Base-by-base conservation (phyloP, 768 basidiomycete species). In the Psilocybe cubensis region DNA sequence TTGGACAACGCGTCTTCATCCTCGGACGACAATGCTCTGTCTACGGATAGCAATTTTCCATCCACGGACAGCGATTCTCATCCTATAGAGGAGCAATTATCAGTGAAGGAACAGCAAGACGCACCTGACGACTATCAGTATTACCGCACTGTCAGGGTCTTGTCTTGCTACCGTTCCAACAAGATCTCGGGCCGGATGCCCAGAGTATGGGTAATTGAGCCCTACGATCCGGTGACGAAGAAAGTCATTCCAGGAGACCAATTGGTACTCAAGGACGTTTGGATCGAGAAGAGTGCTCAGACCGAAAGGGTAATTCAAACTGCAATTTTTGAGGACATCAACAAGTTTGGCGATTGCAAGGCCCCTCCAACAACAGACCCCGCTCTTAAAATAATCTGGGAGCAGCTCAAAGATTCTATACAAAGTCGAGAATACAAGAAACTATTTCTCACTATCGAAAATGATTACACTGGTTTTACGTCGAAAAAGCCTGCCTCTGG, bases 91-190 rank as follows among this genome's bases (percentile, higher is more conserved):
- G n/a, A n/a, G n/a, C n/a, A n/a, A n/a, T n/a, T n/a, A n/a, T n/a
- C n/a, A n/a, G n/a, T n/a, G n/a, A n/a, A n/a, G n/a, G n/a, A n/a
- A n/a, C n/a, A n/a, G n/a, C n/a, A n/a, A n/a, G n/a, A n/a, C n/a
- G n/a, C n/a, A n/a, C n/a, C n/a, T n/a, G n/a, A n/a, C n/a, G 5
- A 21, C 1, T 24, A 29, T 27, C 56, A 54, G 18, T 60, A 58
- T 50, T 63, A 54, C 54, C 56, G 50, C 41, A 63, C 59, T 24
- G 27, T 50, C 20, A 38, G 43, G 25, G 20, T 44, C 14, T 35
- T 60, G 12, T 60, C 59, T 20, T 43, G 51, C 18, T 60, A 60
- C 31, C 42, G 56, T 14, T 52, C 59, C 3, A 54, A 49, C 49
- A 50, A 52, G 33, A 59, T 61, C 17, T 42, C 52, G 24, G 52